phyloP scores from a whole-genome alignment of 116 monocot genomes.

The Dioscorea cayenensis region DNA sequence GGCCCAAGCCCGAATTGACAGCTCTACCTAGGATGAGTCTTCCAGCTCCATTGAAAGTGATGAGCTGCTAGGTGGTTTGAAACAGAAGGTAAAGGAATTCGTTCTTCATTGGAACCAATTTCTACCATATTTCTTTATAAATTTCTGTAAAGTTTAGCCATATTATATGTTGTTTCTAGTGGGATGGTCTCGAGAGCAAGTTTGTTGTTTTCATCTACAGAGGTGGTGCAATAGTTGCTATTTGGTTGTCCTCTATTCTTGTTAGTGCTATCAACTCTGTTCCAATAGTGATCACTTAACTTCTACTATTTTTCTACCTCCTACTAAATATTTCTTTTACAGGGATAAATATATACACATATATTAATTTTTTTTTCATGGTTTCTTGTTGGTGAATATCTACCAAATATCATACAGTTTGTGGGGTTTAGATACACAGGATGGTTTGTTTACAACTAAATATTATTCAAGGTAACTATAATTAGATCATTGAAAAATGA shows the following conservation, averaged over 20 bases:
- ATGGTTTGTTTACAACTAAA: slow-evolving; percentile 98
- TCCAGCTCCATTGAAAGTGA: slow-evolving; percentile 40
- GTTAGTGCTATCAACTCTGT: slow-evolving; percentile 93
- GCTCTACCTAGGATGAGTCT: slow-evolving; percentile 55
- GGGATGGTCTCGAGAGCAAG: slow-evolving; percentile 92
- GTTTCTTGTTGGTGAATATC: slow-evolving; percentile 28
- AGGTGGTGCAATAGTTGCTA: slow-evolving; percentile 75
- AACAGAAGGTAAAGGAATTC: slow-evolving; percentile 48
- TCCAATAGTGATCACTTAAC: slow-evolving; percentile 43
- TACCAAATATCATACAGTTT: slow-evolving; percentile 88
- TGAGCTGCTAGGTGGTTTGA: slow-evolving; percentile 65
- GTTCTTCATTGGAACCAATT: background rate
- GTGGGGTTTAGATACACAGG: slow-evolving; percentile 94
- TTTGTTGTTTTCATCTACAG: slow-evolving; percentile 74
- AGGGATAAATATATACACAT: background rate
- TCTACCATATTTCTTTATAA: background rate
- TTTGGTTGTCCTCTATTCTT: slow-evolving; percentile 82
- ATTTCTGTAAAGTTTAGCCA: background rate
- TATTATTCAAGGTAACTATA: slow-evolving; percentile 84
- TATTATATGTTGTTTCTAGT: slow-evolving; percentile 24
- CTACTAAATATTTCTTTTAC: background rate
- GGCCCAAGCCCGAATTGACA: too few species aligned
- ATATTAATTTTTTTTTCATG: slow-evolving; percentile 1
- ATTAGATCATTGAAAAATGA: background rate
- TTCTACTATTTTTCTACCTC: background rate